phyloP scores from a whole-genome alignment of 257 asterid species.

The Datura wrightii region DNA sequence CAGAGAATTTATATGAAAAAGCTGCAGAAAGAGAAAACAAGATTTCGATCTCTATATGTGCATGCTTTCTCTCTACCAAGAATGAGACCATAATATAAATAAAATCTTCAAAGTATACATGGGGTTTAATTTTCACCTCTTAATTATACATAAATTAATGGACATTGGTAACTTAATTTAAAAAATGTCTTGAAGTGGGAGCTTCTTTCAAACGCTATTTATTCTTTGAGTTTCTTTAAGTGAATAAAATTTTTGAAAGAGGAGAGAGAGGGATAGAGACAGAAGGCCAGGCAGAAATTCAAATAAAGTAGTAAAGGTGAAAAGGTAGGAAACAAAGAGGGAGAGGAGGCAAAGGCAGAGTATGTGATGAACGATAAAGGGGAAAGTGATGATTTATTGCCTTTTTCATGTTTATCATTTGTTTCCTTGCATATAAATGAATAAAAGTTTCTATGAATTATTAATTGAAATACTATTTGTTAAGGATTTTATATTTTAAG shows the following conservation, averaged over 20 bases:
- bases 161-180: not conserved
- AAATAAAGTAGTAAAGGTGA: constrained; percentile 50
- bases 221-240: not conserved
- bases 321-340: constrained; percentile 38
- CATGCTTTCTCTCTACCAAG: constrained; percentile 26
- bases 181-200: constrained; percentile 19
- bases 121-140: constrained; percentile 3
- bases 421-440: constrained; percentile 53
- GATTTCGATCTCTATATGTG: not conserved
- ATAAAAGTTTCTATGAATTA: constrained; percentile 17
- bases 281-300: constrained; percentile 53
- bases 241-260: not conserved
- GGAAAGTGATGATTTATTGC: constrained; percentile 44
- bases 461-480: not conserved
- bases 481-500: not conserved
- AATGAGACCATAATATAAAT: not conserved
- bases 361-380: constrained; percentile 47
- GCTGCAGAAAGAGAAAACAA: constrained; percentile 24
- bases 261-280: constrained; percentile 31
- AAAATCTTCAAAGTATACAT: constrained; percentile 16
- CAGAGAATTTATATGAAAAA: constrained; percentile 20
- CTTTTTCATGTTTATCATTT: constrained; percentile 66
- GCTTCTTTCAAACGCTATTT: constrained; percentile 2
- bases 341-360: not conserved
- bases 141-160: not conserved